Evolutionary conservation across 2,329 filamentous ascomycete species (phyloP), one percentile per base, ranked within the genome.

Genomic region (Beauveria medogensis): DNA sequence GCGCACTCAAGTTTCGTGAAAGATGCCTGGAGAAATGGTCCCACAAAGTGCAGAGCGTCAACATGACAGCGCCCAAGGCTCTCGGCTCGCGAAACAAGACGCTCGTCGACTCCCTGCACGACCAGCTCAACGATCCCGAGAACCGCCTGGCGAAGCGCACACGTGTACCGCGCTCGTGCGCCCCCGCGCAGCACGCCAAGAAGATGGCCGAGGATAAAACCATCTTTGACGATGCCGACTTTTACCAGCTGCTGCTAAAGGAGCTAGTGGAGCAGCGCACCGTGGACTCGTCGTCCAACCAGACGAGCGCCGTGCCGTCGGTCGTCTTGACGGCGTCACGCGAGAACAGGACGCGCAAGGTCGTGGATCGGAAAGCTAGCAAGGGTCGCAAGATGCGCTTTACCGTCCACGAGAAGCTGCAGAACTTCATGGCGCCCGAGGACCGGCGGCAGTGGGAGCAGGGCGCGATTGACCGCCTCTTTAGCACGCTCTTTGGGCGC

Each of bases 361-460:
- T 87, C 34, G 90, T 97, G 5, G 94, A 99, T 72, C 92, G 92
- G 22, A 94, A 92, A 72, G 94, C 94, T 0, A 96, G 91, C 72
- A 97, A 97, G 75, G 94, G 94, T 6, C 81, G 94, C 55, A 97
- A 97, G 78, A 84, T 99, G 82, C 83, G 91, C 44, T 99, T 93
- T 75, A 94, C 90, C 18, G 91, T 97, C 51, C 92, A 97, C 71
- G 93, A 97, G 78, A 97, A 97, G 78, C 75, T 99, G 69, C 91
- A 96, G 77, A 97, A 97, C 73, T 97, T 97, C 71, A 97, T 97
- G 92, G 92, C 92, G 12, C 87, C 92, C 0, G 91, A 97, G 72
- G 90, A 96, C 71, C 80, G 90, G 58, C 82, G 88, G 3, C 75
- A 73, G 18, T 99, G 94, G 94, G 89, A 90, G 64, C 85, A 88